Evolutionary conservation across 2,329 filamentous ascomycete genomes (phyloP).

Genomic region (Fusarium sp.): DNA sequence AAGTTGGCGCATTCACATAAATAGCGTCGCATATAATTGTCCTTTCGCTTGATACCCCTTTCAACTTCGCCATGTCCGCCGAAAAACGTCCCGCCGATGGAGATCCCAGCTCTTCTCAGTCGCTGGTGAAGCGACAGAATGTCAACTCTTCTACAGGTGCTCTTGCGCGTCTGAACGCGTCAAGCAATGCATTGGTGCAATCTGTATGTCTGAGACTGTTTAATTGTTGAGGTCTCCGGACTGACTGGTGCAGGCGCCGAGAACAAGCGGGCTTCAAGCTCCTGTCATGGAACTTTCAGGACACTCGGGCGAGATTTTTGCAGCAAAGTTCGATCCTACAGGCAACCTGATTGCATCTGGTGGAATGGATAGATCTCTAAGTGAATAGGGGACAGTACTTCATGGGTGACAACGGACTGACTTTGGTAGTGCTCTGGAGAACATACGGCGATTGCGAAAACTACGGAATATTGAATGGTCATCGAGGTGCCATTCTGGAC

Average conservation of each 20-base stretch:
- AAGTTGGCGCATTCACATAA: constrained; percentile 16
- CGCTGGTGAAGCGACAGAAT: constrained; percentile 92
- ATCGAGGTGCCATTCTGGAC: constrained; percentile 91
- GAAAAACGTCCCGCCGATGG: constrained; percentile 93
- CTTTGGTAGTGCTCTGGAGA: constrained; percentile 82
- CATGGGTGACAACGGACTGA: constrained; percentile 21
- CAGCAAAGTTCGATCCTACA: constrained; percentile 88
- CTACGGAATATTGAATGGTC: constrained; percentile 87
- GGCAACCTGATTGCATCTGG: constrained; percentile 92
- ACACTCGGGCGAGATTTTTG: constrained; percentile 87
- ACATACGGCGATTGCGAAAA: constrained; percentile 95
- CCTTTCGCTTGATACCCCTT: background rate
- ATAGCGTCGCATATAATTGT: constrained; percentile 13
- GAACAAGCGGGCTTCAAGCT: constrained; percentile 86
- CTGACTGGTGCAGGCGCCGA: constrained; percentile 68
- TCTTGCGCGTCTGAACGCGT: constrained; percentile 64
- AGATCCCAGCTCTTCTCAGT: constrained; percentile 81
- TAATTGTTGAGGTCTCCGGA: background rate
- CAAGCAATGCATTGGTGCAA: constrained; percentile 62
- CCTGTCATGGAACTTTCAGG: constrained; percentile 95
- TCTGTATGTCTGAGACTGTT: constrained; percentile 54
- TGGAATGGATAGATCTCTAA: constrained; percentile 92
- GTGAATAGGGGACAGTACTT: constrained; percentile 61
- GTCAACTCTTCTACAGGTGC: constrained; percentile 61
- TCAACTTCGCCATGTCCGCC: constrained; percentile 74